Evolutionary conservation across 768 basidiomycete species (phyloP).

Genomic region (Trametes coccinea): DNA sequence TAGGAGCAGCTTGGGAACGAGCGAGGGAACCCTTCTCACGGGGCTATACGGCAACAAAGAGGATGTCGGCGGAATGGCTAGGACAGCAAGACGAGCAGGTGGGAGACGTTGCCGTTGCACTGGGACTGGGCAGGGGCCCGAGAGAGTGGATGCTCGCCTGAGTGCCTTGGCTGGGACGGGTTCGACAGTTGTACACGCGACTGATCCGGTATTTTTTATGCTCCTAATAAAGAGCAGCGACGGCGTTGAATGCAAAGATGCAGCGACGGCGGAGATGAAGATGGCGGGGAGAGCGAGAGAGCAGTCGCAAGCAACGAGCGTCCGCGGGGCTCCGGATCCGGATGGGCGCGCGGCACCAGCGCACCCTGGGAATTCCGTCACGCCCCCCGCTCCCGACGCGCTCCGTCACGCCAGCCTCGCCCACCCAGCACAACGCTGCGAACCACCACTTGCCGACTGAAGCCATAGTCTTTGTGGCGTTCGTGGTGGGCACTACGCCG

Average conservation of each 20-base stretch:
- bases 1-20: constrained; percentile 22
- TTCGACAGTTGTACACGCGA: constrained; percentile 4
- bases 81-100: constrained; percentile 11
- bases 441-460: neutral
- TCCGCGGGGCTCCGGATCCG: constrained; percentile 3
- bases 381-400: constrained; percentile 3
- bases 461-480: neutral
- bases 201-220: neutral
- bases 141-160: constrained; percentile 14
- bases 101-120: constrained; percentile 19
- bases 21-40: constrained; percentile 21
- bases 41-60: constrained; percentile 7
- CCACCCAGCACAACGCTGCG: neutral
- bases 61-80: constrained; percentile 1
- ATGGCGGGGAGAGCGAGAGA: neutral
- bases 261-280: neutral
- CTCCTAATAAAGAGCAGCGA: neutral
- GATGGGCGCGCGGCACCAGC: neutral
- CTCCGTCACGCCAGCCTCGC: constrained; percentile 5
- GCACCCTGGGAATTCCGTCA: neutral
- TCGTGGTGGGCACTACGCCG: neutral
- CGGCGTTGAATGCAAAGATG: neutral
- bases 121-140: constrained; percentile 16
- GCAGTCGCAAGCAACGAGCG: neutral
- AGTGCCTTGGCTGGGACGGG: neutral